Conservation (phyloP, 139 green algal species). For the Edaphochlamys debaryana region DNA sequence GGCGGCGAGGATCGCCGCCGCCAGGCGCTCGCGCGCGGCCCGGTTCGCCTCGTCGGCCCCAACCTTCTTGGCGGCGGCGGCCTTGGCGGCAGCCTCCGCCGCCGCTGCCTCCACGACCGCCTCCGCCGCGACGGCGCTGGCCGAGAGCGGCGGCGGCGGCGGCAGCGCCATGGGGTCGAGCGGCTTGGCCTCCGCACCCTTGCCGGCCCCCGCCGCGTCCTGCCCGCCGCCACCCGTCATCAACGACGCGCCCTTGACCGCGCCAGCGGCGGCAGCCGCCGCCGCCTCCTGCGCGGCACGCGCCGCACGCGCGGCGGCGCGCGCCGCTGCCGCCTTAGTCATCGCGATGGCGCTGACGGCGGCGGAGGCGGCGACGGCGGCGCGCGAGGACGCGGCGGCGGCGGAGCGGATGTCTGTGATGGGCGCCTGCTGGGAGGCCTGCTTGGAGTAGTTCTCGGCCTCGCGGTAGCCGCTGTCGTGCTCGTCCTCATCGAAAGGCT, state of each 20-base stretch:
- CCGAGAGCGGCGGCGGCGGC: background rate
- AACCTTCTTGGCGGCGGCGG: too few relatives aligned
- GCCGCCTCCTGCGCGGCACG: slow-evolving; percentile 45
- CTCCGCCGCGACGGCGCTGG: background rate
- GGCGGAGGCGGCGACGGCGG: slow-evolving; percentile 86
- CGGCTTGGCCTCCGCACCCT: slow-evolving; percentile 8
- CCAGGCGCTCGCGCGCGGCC: background rate
- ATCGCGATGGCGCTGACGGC: slow-evolving; percentile 87
- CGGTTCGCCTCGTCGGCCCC: too few relatives aligned
- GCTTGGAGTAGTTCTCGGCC: slow-evolving; percentile 62
- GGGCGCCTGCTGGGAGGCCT: slow-evolving; percentile 28
- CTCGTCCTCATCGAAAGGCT: slow-evolving; percentile 80
- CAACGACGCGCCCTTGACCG: slow-evolving; percentile 12
- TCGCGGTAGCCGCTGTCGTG: slow-evolving; percentile 70
- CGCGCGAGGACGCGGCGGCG: slow-evolving; percentile 85
- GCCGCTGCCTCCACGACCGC: background rate
- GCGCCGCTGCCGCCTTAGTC: slow-evolving; percentile 86
- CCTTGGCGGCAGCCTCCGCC: too few relatives aligned
- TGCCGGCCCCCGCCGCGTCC: background rate
- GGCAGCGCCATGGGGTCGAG: background rate
- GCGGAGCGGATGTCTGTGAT: slow-evolving; percentile 90
- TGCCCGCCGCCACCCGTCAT: slow-evolving; percentile 32
- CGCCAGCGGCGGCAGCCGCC: slow-evolving; percentile 28
- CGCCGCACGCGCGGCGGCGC: slow-evolving; percentile 74
- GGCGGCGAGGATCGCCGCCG: background rate